Percentiles rank a stretch among this genome's conserved stretches.
Evolutionary conservation across 331 rosid species (phyloP).

Genomic region (Phaseolus coccineus): DNA sequence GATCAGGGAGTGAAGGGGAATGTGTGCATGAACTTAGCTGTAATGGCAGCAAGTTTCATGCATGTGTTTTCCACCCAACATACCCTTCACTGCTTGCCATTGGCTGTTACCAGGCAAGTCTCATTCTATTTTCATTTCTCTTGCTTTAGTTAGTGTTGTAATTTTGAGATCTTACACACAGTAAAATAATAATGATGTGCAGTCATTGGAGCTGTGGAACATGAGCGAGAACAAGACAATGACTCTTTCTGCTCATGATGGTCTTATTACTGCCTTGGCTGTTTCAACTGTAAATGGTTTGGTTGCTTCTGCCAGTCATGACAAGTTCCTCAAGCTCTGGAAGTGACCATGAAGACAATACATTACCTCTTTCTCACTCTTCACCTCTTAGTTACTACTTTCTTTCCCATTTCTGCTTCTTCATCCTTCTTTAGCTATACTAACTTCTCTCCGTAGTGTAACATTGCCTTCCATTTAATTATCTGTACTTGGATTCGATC

Average conservation of each 20-base stretch:
- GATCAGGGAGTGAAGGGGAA: slow-evolving; percentile 79
- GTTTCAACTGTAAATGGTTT: slow-evolving; percentile 77
- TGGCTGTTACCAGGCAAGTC: slow-evolving; percentile 89
- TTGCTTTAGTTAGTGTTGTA: neutral
- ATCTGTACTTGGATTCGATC: too few relatives aligned
- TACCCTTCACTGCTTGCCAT: slow-evolving; percentile 80
- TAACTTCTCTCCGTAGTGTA: neutral
- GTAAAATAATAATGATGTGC: slow-evolving; percentile 8
- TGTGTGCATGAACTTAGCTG: slow-evolving; percentile 83
- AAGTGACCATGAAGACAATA: slow-evolving; percentile 47
- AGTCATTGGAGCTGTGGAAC: slow-evolving; percentile 98
- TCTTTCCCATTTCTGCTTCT: slow-evolving; percentile 28
- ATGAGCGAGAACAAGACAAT: slow-evolving; percentile 82
- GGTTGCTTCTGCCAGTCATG: slow-evolving; percentile 91
- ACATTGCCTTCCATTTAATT: neutral
- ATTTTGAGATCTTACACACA: neutral
- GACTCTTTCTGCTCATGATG: slow-evolving; percentile 83
- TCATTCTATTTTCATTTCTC: neutral
- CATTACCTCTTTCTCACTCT: slow-evolving; percentile 38
- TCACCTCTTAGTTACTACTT: slow-evolving; percentile 18
- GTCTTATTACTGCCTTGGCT: slow-evolving; percentile 74
- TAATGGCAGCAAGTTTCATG: slow-evolving; percentile 79
- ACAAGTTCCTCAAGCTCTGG: slow-evolving; percentile 86
- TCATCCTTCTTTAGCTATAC: slow-evolving; percentile 24
- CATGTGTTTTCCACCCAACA: slow-evolving; percentile 89